phyloP scores from a whole-genome alignment of 1,284 basidiomycete genomes.

The Cryptococcus wingfieldii region DNA sequence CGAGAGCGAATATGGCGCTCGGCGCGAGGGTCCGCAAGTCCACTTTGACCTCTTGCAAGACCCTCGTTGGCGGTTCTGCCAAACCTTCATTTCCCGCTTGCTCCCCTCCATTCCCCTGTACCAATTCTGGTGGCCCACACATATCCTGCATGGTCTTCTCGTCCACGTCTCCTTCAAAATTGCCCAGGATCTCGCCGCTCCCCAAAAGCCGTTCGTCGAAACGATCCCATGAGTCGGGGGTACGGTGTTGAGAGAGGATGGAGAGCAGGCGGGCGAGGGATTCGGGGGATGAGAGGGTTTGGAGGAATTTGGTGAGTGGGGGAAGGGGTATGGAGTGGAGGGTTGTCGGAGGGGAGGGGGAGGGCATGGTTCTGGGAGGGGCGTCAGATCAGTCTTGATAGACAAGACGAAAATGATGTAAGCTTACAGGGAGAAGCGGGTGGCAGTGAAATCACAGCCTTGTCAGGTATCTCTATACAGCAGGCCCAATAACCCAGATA shows the following conservation, averaged over 20 bases:
- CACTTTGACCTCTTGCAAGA: slow-evolving; percentile 32
- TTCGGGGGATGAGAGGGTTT: background rate
- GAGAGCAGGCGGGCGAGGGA: slow-evolving; percentile 22
- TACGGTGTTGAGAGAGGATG: slow-evolving; percentile 31
- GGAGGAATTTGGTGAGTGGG: slow-evolving; percentile 20
- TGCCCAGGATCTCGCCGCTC: slow-evolving; percentile 28
- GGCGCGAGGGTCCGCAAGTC: slow-evolving; percentile 38
- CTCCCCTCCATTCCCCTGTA: background rate
- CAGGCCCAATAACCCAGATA: no score
- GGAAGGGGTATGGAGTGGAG: no score
- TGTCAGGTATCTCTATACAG: no score
- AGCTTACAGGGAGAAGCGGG: no score
- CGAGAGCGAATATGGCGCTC: slow-evolving; percentile 35
- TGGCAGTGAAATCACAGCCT: no score
- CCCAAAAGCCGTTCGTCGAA: slow-evolving; percentile 31
- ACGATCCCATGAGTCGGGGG: slow-evolving; percentile 36
- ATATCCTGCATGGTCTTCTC: background rate
- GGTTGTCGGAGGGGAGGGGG: background rate
- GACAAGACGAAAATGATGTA: no score
- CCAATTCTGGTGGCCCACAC: background rate
- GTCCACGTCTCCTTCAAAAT: background rate
- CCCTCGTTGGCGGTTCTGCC: slow-evolving; percentile 23
- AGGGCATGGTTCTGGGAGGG: no score
- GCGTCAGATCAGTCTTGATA: no score
- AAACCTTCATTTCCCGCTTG: background rate